Base-by-base conservation (phyloP, 2,329 filamentous ascomycete genomes). In the Ustulina deusta region DNA sequence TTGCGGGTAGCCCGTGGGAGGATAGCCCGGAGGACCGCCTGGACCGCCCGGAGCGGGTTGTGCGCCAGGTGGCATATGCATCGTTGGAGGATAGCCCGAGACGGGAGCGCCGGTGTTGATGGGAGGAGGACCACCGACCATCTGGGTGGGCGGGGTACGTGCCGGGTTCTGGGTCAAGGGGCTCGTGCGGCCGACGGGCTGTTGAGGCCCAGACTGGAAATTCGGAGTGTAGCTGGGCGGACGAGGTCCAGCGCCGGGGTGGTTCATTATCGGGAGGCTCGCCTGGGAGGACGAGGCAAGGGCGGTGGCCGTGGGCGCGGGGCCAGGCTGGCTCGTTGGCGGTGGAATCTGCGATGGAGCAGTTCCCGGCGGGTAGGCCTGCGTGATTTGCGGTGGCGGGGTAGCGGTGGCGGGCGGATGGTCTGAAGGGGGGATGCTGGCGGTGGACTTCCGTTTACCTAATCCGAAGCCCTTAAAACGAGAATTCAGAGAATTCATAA, bases 401-500 rank as follows among this genome's bases (percentile, higher is more conserved):
- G 79, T 81, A 69, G 79, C 76, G 69, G 65, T 73, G 61, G 72
- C 71, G 61, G 72, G 78, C 78, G 76, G 78, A 71, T 71, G 78
- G 78, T 85, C 82, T 78, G 81, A 78, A 78, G 81, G 82, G 73
- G 86, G 84, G 76, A 87, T 87, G 80, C 85, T 88, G 79, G 86
- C 85, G 76, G 85, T 85, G 77, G 90, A 91, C 85, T 90, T 92
- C 82, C 91, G 90, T 87, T 92, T 93, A 83, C 90, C 91, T 85
- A 93, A 91, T 83, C 91, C 90, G 84, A 93, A 87, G 86, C 88
- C 87, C 86, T 92, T 92, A 81, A 93, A 89, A 82, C 91, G 89
- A 80, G 89, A 88, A 85, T 92, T 93, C 88, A 92, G 87, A 86
- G 89, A 92, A 87, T 88, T 92, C 90, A 92, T 92, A 85, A 82